Base-by-base conservation (phyloP, 2,329 filamentous ascomycete species). In the Cladosporium sp. region DNA sequence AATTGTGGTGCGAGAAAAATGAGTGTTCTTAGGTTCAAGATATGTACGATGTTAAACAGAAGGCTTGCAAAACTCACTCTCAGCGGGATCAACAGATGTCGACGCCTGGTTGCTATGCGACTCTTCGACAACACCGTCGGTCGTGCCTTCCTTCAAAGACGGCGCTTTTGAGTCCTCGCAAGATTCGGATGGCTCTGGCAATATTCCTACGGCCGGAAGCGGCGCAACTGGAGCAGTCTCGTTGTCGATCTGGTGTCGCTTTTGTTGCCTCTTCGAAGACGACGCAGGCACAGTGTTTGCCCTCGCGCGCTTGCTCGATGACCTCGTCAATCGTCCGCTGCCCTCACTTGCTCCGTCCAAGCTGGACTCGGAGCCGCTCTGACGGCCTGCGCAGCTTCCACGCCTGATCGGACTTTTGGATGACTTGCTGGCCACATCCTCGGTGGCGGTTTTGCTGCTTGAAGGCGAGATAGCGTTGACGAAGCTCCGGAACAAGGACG, bases 1-100 rank as follows among this genome's bases (percentile, higher is more conserved):
- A 59, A 48, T 39, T 26, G 46, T 43, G 49, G 18, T n/a, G 36
- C 14, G 16, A n/a, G 49, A 14, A 7, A 34, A 30, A 43, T 23
- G 54, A 23, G 48, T 51, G 8, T 39, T 23, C 7, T 53, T 57
- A 32, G 46, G 21, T 34, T 53, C 16, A 16, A 28, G 25, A 18
- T 63, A 63, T 63, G 10, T 63, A 63, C 60, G n/a, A 5, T 23
- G n/a, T 60, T n/a, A 62, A 54, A 36, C 30, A 48, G 18, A 32
- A 57, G 30, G 28, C 8, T 34, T 25, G 28, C 28, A 25, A 34
- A 30, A 61, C 58, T 61, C 58, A 61, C 58, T 34, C n/a, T 51
- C 46, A 13, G 10, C 18, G 16, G 58, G 28, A 49, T 32, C 10
- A 21, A 26, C 18, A 39, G n/a, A 13, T 34, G 28, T 30, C 14